These are phyloP conservation scores for Fonsecaea erecta DNA, from an alignment of 2,329 filamentous ascomycete genomes.

Conservation along the genomic window DNA sequence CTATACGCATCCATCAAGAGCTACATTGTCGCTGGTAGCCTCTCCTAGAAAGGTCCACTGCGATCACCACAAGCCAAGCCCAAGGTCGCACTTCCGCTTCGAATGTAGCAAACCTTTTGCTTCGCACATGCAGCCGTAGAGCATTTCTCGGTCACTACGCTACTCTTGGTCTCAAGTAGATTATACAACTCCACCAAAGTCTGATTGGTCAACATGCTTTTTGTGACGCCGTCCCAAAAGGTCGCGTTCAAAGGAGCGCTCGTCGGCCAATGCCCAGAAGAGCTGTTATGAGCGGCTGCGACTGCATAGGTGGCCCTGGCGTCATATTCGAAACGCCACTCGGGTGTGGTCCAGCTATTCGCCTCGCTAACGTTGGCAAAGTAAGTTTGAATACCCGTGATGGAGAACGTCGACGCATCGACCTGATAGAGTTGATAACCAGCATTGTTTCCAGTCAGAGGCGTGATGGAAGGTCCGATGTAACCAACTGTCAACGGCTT, in stretches of 20 bases:
- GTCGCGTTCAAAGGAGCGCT: neutral
- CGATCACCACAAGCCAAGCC: neutral
- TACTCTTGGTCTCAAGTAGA: conserved; percentile 3
- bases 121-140: conserved; percentile 8
- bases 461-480: conserved; percentile 6
- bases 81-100: neutral
- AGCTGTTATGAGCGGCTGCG: neutral
- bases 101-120: conserved; percentile 3
- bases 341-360: conserved; percentile 1
- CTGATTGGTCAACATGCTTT: conserved; percentile 10
- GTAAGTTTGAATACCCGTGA: conserved; percentile 5
- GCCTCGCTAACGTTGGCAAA: conserved; percentile 8
- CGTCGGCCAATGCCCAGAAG: neutral
- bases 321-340: conserved; percentile 9
- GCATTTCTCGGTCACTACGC: neutral
- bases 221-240: conserved; percentile 5
- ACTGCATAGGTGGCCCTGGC: neutral
- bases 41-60: conserved; percentile 1
- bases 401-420: conserved; percentile 4
- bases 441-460: conserved; percentile 6
- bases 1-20: neutral
- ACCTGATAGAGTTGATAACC: conserved; percentile 8
- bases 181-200: conserved; percentile 3
- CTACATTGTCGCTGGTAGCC: neutral
- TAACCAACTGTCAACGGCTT: conserved; percentile 1